Evolutionary conservation across 2,329 filamentous ascomycete genomes (phyloP).

Genomic region (Hymenoscyphus fructigenus): DNA sequence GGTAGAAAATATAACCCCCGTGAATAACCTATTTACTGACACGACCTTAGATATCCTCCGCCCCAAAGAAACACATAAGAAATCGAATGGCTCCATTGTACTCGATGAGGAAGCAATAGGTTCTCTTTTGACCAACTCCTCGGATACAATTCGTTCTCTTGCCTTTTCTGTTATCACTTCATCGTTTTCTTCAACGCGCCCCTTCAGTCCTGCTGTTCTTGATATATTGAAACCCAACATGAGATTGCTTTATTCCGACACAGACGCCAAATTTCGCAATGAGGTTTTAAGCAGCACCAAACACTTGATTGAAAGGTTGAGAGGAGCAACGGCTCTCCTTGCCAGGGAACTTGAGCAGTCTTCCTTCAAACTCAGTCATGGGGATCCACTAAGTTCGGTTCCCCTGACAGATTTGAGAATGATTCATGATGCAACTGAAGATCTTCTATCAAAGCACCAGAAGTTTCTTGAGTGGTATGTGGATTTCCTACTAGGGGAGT

Average conservation of each 20-base stretch:
- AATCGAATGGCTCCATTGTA: constrained; percentile 34
- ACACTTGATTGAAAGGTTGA: constrained; percentile 73
- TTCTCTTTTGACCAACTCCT: constrained; percentile 53
- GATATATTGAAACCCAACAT: constrained; percentile 64
- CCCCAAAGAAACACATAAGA: constrained; percentile 41
- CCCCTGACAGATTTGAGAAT: constrained; percentile 26
- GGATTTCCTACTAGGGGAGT: constrained; percentile 67
- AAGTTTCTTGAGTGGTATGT: constrained; percentile 75
- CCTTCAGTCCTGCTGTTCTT: constrained; percentile 64
- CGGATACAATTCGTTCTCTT: constrained; percentile 69
- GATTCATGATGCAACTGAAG: constrained; percentile 14
- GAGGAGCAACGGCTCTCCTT: constrained; percentile 61
- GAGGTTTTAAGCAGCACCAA: constrained; percentile 75
- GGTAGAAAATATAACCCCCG: constrained; percentile 40
- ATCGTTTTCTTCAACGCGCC: constrained; percentile 71
- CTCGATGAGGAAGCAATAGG: constrained; percentile 49
- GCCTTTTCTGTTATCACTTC: constrained; percentile 78
- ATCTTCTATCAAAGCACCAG: constrained; percentile 47
- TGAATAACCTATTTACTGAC: constrained; percentile 16
- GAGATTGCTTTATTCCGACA: constrained; percentile 73
- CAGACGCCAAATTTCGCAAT: constrained; percentile 82
- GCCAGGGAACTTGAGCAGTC: constrained; percentile 40
- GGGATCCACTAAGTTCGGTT: not conserved
- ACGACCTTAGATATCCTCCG: constrained; percentile 26
- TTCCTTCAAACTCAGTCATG: constrained; percentile 16